Evolutionary conservation across 805 yeast species (phyloP), one percentile per base, ranked within the genome.

Genomic region (Suhomyces emberorum): DNA sequence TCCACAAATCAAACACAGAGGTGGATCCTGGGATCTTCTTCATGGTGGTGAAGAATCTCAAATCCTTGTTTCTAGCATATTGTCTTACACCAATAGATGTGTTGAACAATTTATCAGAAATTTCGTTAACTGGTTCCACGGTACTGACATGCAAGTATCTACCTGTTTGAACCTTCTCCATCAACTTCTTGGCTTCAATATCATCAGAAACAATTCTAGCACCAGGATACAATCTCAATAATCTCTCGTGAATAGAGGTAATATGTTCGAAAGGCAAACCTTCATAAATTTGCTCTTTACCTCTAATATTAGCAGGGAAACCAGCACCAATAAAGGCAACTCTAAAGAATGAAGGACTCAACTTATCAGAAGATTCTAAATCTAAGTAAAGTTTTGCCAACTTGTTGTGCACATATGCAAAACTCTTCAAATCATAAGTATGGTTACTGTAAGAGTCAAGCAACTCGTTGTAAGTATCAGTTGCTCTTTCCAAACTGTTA

Each of bases 221-320:
- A 34, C 95, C 95, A 19, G 93, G 95, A 57, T 86, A 84, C 31
- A 84, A 59, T 51, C 79, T 76, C 48, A 81, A 71, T 41, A 88
- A 63, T 47, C 95, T 70, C 49, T 81, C 85, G 49, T 83, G 88
- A 55, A 88, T 83, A 3, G 91, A 80, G 2, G 88, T 79, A 41
- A 88, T 80, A 57, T 85, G 93, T 55, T 88, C 96, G 63, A 84
- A 88, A 20, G 95, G 88, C 35, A 78, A 69, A 4, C 96, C 95
- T 61, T 88, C 95, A 53, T 81, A 85, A 35, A 88, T 83, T 55
- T 82, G 88, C 41, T 79, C 80, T 51, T 82, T 78, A 31, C 85
- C 84, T 51, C 95, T 70, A 32, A 84, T 72, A 24, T 88, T 75
- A 21, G 66, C 69, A 6, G 96, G 95, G 70, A 88, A 88, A 2